Evolutionary conservation across 306 rosid species (phyloP), one percentile per base, ranked within the genome.

Genomic region (Hippophae gyantsensis): DNA sequence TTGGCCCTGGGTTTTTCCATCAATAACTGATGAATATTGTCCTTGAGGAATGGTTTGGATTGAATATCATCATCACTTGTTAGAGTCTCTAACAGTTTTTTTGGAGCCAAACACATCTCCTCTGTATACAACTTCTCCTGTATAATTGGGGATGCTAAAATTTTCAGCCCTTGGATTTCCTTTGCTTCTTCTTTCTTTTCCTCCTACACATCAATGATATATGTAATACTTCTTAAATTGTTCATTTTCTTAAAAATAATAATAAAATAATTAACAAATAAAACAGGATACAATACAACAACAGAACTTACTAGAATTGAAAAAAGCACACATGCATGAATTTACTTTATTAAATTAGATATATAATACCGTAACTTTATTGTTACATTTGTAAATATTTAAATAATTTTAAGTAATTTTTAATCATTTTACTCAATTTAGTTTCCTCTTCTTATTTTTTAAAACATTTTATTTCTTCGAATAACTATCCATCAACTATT

Each of bases 111-210:
- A 50, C 98, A 87, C 70, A 46, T 78, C 45, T 85, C 95, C 60
- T 90, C 89, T 0, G 54, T 55, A 68, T 78, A 90, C 38, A 85
- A 51, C 78, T 83, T 85, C 84, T 85, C 95, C 70, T 85, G 89
- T 50, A 90, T 72, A 13, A 50, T 40, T 7, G 90, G 66, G 12
- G 83, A 81, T 48, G 68, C 63, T 42, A 87, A 42, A 1, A 68
- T 14, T 25, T 77, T 70, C 41, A 79, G 56, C 38, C 67, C 83
- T 55, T 71, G 55, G 25, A 61, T 14, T 8, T 52, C 27, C 70
- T 44, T 48, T 41, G 13, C 1, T 7, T 62, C 51, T 54, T 56
- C 71, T 27, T 67, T 53, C 14, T 42, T 47, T 52, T 23, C 46
- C 55, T 58, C 70, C 78, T 68, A 47, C 66, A 12, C 6, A 10